Percentiles rank a stretch among this genome's conserved stretches.
Conservation (phyloP, 208 protist genomes). For the Giardia muris region DNA sequence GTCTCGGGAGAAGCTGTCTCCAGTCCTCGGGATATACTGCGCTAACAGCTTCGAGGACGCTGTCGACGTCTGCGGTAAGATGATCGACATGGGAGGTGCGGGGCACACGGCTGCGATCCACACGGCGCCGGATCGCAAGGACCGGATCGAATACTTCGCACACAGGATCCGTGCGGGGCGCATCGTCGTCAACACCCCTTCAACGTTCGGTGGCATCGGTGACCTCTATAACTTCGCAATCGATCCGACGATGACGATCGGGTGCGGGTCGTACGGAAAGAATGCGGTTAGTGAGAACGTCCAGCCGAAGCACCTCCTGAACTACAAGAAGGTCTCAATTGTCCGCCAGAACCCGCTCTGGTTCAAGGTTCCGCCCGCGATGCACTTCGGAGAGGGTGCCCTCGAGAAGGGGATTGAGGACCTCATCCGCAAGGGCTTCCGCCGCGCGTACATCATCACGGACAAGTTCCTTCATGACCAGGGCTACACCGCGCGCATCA, state of each 20-base stretch:
- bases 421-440: neutral
- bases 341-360: constrained; percentile 38
- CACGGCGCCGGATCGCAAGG: neutral
- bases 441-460: constrained; percentile 33
- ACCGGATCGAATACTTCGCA: constrained; percentile 27
- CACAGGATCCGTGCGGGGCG: constrained; percentile 31
- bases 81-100: constrained; percentile 29
- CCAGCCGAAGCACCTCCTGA: constrained; percentile 33
- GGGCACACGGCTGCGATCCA: constrained; percentile 42
- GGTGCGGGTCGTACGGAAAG: constrained; percentile 38
- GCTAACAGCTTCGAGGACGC: constrained; percentile 17
- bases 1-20: constrained; percentile 42
- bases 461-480: constrained; percentile 34
- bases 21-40: constrained; percentile 38
- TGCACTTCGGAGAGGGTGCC: constrained; percentile 31
- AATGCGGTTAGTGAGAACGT: constrained; percentile 41
- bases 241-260: constrained; percentile 41
- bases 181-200: constrained; percentile 39
- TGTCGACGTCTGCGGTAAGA: constrained; percentile 21
- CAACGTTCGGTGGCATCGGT: constrained; percentile 43
- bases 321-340: constrained; percentile 42
- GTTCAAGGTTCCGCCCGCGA: constrained; percentile 36
- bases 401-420: constrained; percentile 16
- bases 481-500: constrained; percentile 28
- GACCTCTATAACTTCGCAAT: constrained; percentile 45